A percentile compares a stretch with the other conserved stretches of the same genome.
These are phyloP conservation scores for Aureobasidium subglaciale DNA, from an alignment of 2,329 filamentous ascomycete genomes.

Conservation along the genomic window DNA sequence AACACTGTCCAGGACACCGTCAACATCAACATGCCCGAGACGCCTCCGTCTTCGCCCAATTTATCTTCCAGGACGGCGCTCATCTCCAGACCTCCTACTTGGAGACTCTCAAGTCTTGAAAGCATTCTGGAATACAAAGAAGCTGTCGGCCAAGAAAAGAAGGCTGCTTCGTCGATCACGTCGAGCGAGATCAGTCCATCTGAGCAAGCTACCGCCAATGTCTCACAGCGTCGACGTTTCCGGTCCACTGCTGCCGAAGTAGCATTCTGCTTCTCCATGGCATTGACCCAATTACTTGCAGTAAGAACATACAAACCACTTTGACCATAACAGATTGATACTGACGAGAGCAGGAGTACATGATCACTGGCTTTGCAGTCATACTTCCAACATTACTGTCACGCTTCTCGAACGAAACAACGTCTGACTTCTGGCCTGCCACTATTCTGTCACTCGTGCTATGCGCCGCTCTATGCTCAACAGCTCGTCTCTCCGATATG, in stretches of 20 bases:
- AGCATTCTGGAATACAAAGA: conserved; percentile 27
- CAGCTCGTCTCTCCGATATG: conserved; percentile 30
- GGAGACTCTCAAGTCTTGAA: conserved; percentile 23
- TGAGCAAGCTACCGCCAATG: neutral
- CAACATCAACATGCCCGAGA: neutral
- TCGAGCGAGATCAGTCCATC: neutral
- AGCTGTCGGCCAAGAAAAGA: conserved; percentile 21
- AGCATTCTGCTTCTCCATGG: conserved; percentile 31
- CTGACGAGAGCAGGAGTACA: conserved; percentile 24
- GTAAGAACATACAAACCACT: conserved; percentile 10
- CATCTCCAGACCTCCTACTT: neutral
- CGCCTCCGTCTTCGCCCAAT: neutral
- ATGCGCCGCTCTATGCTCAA: conserved; percentile 27
- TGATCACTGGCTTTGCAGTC: conserved; percentile 32
- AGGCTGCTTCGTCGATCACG: conserved; percentile 17
- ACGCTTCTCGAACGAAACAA: neutral
- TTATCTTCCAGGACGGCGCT: neutral
- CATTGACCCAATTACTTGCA: conserved; percentile 30
- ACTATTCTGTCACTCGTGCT: conserved; percentile 29
- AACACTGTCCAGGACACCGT: neutral
- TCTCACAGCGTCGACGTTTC: conserved; percentile 17
- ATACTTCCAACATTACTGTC: conserved; percentile 26
- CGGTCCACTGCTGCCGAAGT: conserved; percentile 26
- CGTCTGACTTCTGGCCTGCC: conserved; percentile 29
- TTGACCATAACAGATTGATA: neutral